These are phyloP conservation scores for Boletus insuetus DNA, from an alignment of 768 basidiomycete genomes.

Conservation along the genomic window DNA sequence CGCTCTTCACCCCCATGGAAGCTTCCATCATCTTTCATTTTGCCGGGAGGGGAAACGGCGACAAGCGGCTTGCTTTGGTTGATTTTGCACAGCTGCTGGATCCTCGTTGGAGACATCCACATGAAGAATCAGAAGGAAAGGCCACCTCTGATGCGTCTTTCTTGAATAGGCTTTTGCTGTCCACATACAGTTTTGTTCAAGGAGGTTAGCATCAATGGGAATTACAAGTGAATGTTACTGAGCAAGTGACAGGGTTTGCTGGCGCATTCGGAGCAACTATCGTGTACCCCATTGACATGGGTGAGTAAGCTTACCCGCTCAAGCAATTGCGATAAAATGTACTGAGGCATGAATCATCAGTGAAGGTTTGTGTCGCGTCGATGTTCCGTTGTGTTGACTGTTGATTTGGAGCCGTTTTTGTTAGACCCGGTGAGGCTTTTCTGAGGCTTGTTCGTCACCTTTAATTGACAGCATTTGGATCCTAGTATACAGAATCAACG, in stretches of 20 bases:
- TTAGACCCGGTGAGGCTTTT: slow-evolving; percentile 55
- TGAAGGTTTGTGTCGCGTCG: slow-evolving; percentile 55
- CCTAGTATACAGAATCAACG: slow-evolving; percentile 95
- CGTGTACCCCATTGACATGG: slow-evolving; percentile 95
- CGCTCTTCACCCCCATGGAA: slow-evolving; percentile 97
- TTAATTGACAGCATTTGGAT: slow-evolving; percentile 3
- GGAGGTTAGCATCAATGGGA: slow-evolving; percentile 55
- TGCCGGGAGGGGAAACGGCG: slow-evolving; percentile 73
- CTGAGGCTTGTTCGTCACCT: not conserved
- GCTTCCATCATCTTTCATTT: slow-evolving; percentile 98
- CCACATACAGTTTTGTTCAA: slow-evolving; percentile 81
- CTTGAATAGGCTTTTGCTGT: slow-evolving; percentile 58
- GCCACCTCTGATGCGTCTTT: slow-evolving; percentile 39
- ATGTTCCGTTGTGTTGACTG: not conserved
- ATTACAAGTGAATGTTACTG: slow-evolving; percentile 6
- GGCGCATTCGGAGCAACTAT: slow-evolving; percentile 96
- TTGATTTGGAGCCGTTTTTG: slow-evolving; percentile 7
- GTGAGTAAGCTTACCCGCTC: slow-evolving; percentile 41
- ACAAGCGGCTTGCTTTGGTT: slow-evolving; percentile 72
- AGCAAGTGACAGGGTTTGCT: slow-evolving; percentile 62
- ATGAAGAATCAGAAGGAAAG: slow-evolving; percentile 45
- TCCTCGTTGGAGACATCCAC: slow-evolving; percentile 80
- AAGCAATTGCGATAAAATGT: not conserved
- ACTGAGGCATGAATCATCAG: slow-evolving; percentile 36
- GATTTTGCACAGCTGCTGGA: slow-evolving; percentile 95